Evolutionary conservation across 1,284 basidiomycete species (phyloP).

Genomic region (Cystobasidiaceae sp.): DNA sequence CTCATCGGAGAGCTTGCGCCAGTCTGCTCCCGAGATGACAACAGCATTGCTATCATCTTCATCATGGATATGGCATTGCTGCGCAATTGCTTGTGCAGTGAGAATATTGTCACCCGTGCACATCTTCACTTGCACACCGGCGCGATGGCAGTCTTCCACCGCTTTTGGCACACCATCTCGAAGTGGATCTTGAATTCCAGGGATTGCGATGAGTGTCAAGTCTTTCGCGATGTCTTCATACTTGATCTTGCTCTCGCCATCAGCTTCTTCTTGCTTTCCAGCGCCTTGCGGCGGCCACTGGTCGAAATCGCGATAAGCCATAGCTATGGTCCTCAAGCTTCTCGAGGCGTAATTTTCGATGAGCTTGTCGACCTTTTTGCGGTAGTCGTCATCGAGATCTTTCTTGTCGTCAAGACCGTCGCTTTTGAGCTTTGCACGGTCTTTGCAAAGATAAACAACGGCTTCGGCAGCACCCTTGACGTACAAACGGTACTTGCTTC

Average conservation of each 20-base stretch:
- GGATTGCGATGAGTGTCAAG: conserved; percentile 33
- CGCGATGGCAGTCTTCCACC: conserved; percentile 31
- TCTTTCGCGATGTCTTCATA: conserved; percentile 33
- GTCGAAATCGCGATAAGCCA: conserved; percentile 35
- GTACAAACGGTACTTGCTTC: conserved; percentile 42
- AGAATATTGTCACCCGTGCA: conserved; percentile 36
- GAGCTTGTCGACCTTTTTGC: conserved; percentile 16
- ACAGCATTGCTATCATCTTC: conserved; percentile 15
- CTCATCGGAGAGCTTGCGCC: conserved; percentile 31
- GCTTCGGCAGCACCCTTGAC: conserved; percentile 48
- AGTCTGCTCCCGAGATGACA: conserved; percentile 30
- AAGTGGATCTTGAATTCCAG: conserved; percentile 35
- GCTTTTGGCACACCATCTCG: conserved; percentile 33
- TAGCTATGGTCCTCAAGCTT: conserved; percentile 33
- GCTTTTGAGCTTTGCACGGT: conserved; percentile 12
- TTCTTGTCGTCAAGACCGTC: conserved; percentile 1
- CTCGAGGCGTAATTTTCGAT: conserved; percentile 34
- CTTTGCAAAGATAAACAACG: conserved; percentile 35
- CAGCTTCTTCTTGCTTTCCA: conserved; percentile 12
- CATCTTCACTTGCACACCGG: conserved; percentile 36
- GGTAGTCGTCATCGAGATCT: conserved; percentile 12
- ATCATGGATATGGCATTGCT: conserved; percentile 34
- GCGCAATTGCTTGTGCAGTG: conserved; percentile 35
- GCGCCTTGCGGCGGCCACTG: conserved; percentile 32
- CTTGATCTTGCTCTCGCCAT: conserved; percentile 25